These are phyloP conservation scores for Calycina marina DNA, from an alignment of 2,329 filamentous ascomycete genomes.

Conservation along the genomic window DNA sequence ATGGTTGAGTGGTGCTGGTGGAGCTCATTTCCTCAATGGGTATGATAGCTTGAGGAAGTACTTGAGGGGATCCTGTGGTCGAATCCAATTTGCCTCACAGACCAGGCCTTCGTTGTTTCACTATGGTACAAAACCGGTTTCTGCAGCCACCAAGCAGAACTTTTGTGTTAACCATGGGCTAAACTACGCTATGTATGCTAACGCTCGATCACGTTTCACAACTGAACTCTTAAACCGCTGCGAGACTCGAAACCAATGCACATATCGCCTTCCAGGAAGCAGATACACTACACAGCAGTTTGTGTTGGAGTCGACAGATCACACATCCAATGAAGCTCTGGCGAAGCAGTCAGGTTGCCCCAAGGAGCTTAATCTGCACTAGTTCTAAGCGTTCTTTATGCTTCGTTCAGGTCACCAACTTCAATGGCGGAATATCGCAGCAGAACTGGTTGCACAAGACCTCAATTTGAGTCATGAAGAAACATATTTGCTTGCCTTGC, in stretches of 20 bases:
- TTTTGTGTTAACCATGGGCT: conserved; percentile 34
- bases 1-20: too few species aligned
- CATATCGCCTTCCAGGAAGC: conserved; percentile 24
- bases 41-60: conserved; percentile 5
- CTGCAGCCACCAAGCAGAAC: conserved; percentile 17
- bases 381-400: conserved; percentile 36
- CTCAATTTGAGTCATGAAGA: conserved; percentile 36
- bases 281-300: conserved; percentile 11
- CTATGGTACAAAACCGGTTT: conserved; percentile 16
- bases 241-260: conserved; percentile 23
- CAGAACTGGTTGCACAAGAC: conserved; percentile 30
- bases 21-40: too few species aligned
- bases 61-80: conserved; percentile 5
- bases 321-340: conserved; percentile 36
- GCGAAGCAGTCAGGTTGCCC: conserved; percentile 34
- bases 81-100: conserved; percentile 11
- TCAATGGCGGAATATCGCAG: conserved; percentile 40
- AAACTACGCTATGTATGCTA: conserved; percentile 26
- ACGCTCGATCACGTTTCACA: conserved; percentile 7
- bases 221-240: conserved; percentile 5
- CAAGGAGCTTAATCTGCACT: conserved; percentile 30
- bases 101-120: conserved; percentile 21
- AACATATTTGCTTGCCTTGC: conserved; percentile 31
- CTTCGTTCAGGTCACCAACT: conserved; percentile 33
- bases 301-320: conserved; percentile 6